A percentile compares a stretch with the other conserved stretches of the same genome.
Evolutionary conservation across 306 rosid genomes (phyloP).

Genomic region (Rosa multiflora): DNA sequence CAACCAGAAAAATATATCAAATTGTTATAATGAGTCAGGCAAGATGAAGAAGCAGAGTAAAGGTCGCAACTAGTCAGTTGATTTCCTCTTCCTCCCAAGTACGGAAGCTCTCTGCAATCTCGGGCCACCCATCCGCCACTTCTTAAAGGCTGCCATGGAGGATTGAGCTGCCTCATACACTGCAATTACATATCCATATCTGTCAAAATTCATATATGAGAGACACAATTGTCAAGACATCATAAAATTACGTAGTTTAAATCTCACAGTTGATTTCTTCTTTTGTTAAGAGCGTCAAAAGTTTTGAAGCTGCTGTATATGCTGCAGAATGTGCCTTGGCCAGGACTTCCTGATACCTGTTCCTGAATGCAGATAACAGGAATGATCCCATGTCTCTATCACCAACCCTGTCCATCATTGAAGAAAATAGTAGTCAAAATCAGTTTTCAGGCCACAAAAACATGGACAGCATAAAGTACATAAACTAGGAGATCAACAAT

Average conservation of each 20-base stretch:
- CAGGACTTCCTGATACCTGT: conserved; percentile 82
- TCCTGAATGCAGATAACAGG: conserved; percentile 83
- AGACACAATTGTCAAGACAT: conserved; percentile 12
- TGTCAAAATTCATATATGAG: conserved; percentile 10
- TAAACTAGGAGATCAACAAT: not conserved
- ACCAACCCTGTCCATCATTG: conserved; percentile 57
- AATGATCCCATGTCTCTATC: conserved; percentile 78
- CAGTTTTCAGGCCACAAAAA: conserved; percentile 6
- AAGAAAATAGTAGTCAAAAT: conserved; percentile 1
- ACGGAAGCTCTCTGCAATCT: conserved; percentile 78
- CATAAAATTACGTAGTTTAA: conserved; percentile 18
- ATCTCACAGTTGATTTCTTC: conserved; percentile 82
- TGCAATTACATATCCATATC: conserved; percentile 30
- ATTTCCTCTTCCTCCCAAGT: conserved; percentile 81
- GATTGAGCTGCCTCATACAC: conserved; percentile 95
- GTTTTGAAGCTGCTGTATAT: conserved; percentile 66
- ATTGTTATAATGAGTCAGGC: conserved; percentile 2
- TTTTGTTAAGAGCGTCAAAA: conserved; percentile 58
- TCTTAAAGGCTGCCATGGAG: conserved; percentile 84
- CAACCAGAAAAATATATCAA: not conserved
- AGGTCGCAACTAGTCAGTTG: conserved; percentile 41
- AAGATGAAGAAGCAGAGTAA: conserved; percentile 6
- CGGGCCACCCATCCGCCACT: conserved; percentile 91
- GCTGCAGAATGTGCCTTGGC: conserved; percentile 87
- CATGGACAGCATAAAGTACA: not conserved